A percentile compares a stretch with the other conserved stretches of the same genome.
Conservation (phyloP, 2,329 filamentous ascomycete species). For the Chrysoporthe deuterocubensis region DNA sequence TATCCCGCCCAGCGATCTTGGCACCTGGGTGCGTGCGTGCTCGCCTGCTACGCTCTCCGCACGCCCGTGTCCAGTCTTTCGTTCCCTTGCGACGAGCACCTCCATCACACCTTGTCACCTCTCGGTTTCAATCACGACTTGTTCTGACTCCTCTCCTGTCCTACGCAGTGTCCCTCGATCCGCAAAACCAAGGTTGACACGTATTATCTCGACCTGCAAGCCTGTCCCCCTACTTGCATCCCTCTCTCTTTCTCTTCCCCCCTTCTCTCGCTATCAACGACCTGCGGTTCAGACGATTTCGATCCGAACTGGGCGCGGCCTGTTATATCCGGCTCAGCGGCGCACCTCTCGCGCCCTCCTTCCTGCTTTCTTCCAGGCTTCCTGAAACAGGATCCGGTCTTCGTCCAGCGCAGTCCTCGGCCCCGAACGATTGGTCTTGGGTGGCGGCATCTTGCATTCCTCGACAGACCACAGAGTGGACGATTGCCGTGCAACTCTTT, state of each 20-base stretch:
- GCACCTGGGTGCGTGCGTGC: constrained; percentile 10
- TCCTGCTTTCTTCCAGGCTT: constrained; percentile 8
- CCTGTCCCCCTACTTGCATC: background rate
- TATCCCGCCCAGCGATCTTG: constrained; percentile 15
- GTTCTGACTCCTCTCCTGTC: background rate
- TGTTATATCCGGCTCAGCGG: constrained; percentile 12
- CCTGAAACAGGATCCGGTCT: background rate
- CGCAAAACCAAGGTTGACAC: background rate
- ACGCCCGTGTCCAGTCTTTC: constrained; percentile 31
- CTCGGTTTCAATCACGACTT: background rate
- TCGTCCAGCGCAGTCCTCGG: background rate
- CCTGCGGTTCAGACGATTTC: constrained; percentile 3
- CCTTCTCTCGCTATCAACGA: background rate
- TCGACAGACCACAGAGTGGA: background rate
- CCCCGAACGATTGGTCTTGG: background rate
- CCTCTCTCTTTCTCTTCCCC: background rate
- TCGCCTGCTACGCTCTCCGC: constrained; percentile 17
- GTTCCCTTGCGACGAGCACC: constrained; percentile 24
- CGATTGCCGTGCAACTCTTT: background rate
- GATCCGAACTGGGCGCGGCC: constrained; percentile 12
- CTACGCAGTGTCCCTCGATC: background rate
- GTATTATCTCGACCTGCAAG: background rate
- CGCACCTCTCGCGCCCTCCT: constrained; percentile 9
- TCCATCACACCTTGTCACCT: background rate
- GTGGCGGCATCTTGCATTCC: background rate